Evolutionary conservation across 2,329 filamentous ascomycete genomes (phyloP), one percentile per base, ranked within the genome.

Genomic region (Ophiostoma sp.): DNA sequence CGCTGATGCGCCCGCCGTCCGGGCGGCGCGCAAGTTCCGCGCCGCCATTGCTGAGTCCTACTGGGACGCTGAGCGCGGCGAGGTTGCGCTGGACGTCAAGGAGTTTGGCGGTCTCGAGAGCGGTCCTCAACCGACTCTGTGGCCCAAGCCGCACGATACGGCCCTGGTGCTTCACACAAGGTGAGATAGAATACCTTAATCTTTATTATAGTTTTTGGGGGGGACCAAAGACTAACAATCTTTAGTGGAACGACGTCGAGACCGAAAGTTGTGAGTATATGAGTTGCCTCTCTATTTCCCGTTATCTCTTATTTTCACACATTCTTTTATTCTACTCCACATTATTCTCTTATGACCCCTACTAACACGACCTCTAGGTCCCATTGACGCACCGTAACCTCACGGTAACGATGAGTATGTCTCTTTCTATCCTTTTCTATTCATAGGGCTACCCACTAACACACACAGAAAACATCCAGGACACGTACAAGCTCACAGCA

Each of bases 41-140:
- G 92, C 93, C 59, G 93, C 93, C n/a, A 90, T 97, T 78, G 93
- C 93, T 33, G 94, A 97, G 83, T 94, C 91, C 81, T 95, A 94
- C 82, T 94, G 92, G 88, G 89, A 95, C 80, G 86, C 85, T 63
- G 82, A 81, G 22, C 85, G 85, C 77, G 82, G 82, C 28, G 90
- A 94, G 81, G 89, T 97, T 12, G 89, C 90, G 2, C 82, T 97
- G 75, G 92, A 95, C 80, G 86, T 97, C 25, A 95, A 94, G 83
- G 91, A 95, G 76, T 81, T 85, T 74, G 93, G 93, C 5, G 91
- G 91, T 79, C 84, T 95, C 31, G 79, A 83, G 15, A 82, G 82
- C 76, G 76, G 75, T 9, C 79, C 79, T 73, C 82, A 85, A 77
- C 79, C 81, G 71, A 70, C 85, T 17, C 78, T 86, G 64, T 79